Base-by-base conservation (phyloP, 2,329 filamentous ascomycete genomes). In the Neofusicoccum parvum region DNA sequence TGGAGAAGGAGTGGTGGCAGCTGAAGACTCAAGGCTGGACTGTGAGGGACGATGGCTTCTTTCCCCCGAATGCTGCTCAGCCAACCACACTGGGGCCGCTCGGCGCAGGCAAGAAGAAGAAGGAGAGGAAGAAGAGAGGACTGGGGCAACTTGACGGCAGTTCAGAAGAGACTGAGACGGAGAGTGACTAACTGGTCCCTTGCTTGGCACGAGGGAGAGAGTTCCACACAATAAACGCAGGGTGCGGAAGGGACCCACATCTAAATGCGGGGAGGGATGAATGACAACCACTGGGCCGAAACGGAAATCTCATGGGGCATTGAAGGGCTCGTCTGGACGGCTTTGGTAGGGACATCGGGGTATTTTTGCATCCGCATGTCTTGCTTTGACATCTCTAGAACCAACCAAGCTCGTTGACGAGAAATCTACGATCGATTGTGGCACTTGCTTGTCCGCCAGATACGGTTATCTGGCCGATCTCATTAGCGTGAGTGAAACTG, bases 1-100 rank as follows among this genome's bases (percentile, higher is more conserved):
- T 96, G 5, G 84, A 82, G 62, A 83, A 90, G 64, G 84, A 87
- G 68, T 97, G 92, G 92, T 86, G 84, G 68, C 77, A 79, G 37
- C 81, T 95, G 82, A 84, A 87, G 76, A 78, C 79, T 46, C 79
- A 85, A 23, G 92, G 92, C 0, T 97, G 92, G 90, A 81, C 70
- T 41, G 70, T 76, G 43, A 69, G 66, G 36, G 70, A 76, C 27
- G 72, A 64, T 37, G 62, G 62, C 41, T 64, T 64, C 41, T 64
- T 43, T 5, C 32, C 62, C 7, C 62, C 62, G 10, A 11, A 17
- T 32, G 27, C 43, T 9, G 32, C 12, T 34, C 11, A 34, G 15
- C 53, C 39, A 2, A 39, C 39, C 23, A 20, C 23, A 32, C n/a
- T 58, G 39, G 5, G 3, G 11, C 20, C 58, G 27, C 15, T 49